Evolutionary conservation across 2,329 filamentous ascomycete species (phyloP), one percentile per base, ranked within the genome.

Genomic region (Fonsecaea nubica): DNA sequence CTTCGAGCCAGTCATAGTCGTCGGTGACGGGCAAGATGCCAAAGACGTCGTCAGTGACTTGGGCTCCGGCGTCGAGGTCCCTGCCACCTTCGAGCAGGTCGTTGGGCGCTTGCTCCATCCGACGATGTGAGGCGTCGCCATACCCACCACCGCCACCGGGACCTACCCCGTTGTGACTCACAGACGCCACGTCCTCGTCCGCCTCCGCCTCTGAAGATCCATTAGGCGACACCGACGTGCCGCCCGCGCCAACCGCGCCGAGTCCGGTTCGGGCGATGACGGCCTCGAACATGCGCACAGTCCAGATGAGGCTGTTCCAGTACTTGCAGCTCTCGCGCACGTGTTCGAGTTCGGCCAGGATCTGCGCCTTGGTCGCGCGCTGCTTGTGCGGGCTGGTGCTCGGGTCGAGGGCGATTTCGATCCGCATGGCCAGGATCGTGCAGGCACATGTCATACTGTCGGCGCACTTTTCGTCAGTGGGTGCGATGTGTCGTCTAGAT

Each of bases 291-390:
- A 61, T 61, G 6, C 58, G 40, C n/a, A 61, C n/a, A 2, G 58
- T 61, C 58, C 58, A 61, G n/a, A 61, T 61, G 21, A 61, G 36
- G 32, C 58, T 61, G 42, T 32, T 61, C 58, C 35, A 62, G 50
- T 40, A 62, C 33, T 62, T 45, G n/a, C 60, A 62, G 50, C 60
- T 62, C 25, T 62, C 60, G 6, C 50, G 45, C 13, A 62, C 30
- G 33, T 62, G 42, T 15, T 55, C 60, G 32, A 62, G 60, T 15
- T 62, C 60, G 15, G 50, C 18, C 12, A 62, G 48, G 21, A 62
- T 62, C 50, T 62, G 60, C 15, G 60, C 53, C 60, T 62, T 62
- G 30, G 38, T 53, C 8, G 35, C 60, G 35, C 35, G 32, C 33
- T 30, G 48, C 50, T 62, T 62, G 15, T 50, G 60, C 8, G 60